Evolutionary conservation across 1,139 yeast genomes (phyloP).

Genomic region (Chernovozyma aurita): DNA sequence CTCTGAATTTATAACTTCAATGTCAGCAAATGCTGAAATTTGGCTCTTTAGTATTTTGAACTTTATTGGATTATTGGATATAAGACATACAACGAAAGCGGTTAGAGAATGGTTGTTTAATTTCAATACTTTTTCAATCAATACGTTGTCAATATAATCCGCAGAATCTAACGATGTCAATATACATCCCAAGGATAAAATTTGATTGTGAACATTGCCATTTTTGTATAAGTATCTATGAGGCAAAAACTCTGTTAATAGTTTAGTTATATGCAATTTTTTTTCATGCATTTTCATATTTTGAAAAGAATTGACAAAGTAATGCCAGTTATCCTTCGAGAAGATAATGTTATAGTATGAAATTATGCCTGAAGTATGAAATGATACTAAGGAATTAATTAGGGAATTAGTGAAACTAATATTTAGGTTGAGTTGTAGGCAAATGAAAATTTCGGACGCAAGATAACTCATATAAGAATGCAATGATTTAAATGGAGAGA

Average conservation of each 20-base stretch:
- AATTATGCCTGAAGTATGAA: constrained; percentile 16
- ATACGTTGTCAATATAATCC: constrained; percentile 2
- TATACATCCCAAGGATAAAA: background rate
- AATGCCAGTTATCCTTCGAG: constrained; percentile 15
- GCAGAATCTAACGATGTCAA: background rate
- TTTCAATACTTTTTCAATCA: background rate
- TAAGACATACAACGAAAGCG: background rate
- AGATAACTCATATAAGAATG: constrained; percentile 21
- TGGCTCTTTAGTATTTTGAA: background rate
- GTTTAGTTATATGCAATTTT: constrained; percentile 8
- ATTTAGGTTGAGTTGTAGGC: constrained; percentile 1
- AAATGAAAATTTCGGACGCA: constrained; percentile 14
- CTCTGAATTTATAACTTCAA: constrained; percentile 22
- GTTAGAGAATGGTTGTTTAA: background rate
- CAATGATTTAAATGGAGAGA: constrained; percentile 14
- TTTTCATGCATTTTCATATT: constrained; percentile 26
- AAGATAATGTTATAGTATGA: constrained; percentile 21
- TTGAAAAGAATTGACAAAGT: constrained; percentile 14
- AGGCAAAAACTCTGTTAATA: background rate
- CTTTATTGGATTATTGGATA: constrained; percentile 9
- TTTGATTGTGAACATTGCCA: background rate
- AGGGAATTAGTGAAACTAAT: constrained; percentile 16
- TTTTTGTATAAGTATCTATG: background rate
- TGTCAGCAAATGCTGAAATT: constrained; percentile 25
- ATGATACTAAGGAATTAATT: constrained; percentile 20